phyloP scores from a whole-genome alignment of 164 flowering plant genomes.

The Cinnamomum chago region DNA sequence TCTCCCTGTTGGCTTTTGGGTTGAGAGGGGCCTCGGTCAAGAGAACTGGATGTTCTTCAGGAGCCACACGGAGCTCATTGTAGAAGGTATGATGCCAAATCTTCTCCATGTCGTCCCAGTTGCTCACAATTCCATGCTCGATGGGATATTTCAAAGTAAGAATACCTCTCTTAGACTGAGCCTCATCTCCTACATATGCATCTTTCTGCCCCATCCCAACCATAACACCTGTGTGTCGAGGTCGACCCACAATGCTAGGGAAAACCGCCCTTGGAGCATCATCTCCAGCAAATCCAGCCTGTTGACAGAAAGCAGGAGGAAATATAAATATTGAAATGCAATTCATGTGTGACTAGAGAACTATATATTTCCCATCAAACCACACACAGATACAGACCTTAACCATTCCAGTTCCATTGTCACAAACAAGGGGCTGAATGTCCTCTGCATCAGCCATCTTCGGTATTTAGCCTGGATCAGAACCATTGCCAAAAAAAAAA shows the following conservation, averaged over 20 bases:
- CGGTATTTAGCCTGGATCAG: background rate
- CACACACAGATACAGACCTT: slow-evolving; percentile 1
- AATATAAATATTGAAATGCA: background rate
- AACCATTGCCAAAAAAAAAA: background rate
- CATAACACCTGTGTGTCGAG: slow-evolving; percentile 65
- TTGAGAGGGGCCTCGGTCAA: slow-evolving; percentile 70
- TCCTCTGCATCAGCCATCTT: slow-evolving; percentile 12
- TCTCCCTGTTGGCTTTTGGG: slow-evolving; percentile 69
- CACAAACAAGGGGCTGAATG: slow-evolving; percentile 10
- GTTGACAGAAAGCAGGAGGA: background rate
- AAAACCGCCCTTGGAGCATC: slow-evolving; percentile 79
- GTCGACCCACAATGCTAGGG: slow-evolving; percentile 62
- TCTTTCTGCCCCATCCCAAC: slow-evolving; percentile 71
- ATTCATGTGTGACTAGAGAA: background rate
- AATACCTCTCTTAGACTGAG: slow-evolving; percentile 65
- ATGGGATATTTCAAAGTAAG: slow-evolving; percentile 65
- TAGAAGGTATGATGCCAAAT: slow-evolving; percentile 68
- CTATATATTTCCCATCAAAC: too few species aligned
- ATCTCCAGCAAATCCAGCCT: slow-evolving; percentile 80
- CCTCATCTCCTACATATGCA: slow-evolving; percentile 65
- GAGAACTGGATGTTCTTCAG: slow-evolving; percentile 69
- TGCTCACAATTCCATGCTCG: slow-evolving; percentile 75
- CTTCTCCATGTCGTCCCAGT: slow-evolving; percentile 83
- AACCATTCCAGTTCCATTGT: slow-evolving; percentile 11
- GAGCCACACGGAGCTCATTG: slow-evolving; percentile 64